Base-by-base conservation (phyloP, 371 early-diverging fungal species). In the Lichtheimia ornata region DNA sequence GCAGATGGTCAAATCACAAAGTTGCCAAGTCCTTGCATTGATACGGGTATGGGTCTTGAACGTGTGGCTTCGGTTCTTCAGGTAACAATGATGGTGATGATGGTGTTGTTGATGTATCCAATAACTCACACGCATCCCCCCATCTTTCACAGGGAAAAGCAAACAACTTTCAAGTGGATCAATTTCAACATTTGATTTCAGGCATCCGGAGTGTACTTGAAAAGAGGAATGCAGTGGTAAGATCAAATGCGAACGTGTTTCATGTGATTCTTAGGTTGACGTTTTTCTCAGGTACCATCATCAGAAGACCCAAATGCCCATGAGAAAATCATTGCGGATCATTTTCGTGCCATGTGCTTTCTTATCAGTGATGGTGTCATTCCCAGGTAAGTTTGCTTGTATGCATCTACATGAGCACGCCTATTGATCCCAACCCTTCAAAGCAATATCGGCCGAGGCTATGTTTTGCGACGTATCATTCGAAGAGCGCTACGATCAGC, bases 31-130 rank as follows among this genome's bases (percentile, higher is more conserved):
- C 82, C 85, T 35, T 91, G 91, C 58, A 83, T 92, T 43, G 93
- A 92, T 58, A 92, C 93, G 2, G 93, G 93, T 4, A 91, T 92
- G 93, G 93, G 93, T 1, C 66, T 92, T 28, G 93, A 92, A 62
- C 81, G 93, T 25, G 71, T 92, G 72, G 82, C 86, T 5, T 74
- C 84, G 11, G 88, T 90, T 0, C 56, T 90, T 52, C 88, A 81
- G 65, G 74, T 68, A 66, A 27, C 5, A 27, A 12, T n/a, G 15
- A n/a, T 30, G 0, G 25, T 24, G 45, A 20, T 25, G 20, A 25
- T 24, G 20, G 30, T 28, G 28, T 4, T 28, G 28, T 40, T 0
- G 2, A 30, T 40, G 14, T 20, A 5, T 45, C 42, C 50, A 17
- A 18, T 42, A 22, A 22, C 22, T 22, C 1, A 22, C 22, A 22